Evolutionary conservation across 768 basidiomycete genomes (phyloP).

Genomic region (Candolleomyces aberdarensis): DNA sequence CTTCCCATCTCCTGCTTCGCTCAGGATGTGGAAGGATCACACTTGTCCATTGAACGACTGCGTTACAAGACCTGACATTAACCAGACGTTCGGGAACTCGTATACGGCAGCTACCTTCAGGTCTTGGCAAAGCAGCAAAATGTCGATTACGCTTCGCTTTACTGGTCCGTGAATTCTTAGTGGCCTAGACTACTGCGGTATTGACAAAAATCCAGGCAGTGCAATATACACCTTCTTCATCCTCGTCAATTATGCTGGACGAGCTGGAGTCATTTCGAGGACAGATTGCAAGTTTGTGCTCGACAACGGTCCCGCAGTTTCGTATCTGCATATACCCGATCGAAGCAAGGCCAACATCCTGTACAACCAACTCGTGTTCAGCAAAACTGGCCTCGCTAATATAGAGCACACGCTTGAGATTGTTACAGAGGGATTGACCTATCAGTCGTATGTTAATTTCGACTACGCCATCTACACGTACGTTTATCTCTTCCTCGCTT

Average conservation of each 20-base stretch:
- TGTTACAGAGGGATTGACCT: background rate
- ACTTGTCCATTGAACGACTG: slow-evolving; percentile 17
- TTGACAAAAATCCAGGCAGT: slow-evolving; percentile 20
- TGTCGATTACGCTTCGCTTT: slow-evolving; percentile 25
- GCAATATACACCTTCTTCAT: slow-evolving; percentile 38
- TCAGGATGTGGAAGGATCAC: slow-evolving; percentile 21
- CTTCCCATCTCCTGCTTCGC: slow-evolving; percentile 14
- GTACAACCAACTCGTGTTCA: slow-evolving; percentile 19
- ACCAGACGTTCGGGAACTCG: slow-evolving; percentile 22
- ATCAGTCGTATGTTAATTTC: slow-evolving; percentile 8
- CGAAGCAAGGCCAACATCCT: slow-evolving; percentile 4
- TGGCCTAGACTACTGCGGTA: background rate
- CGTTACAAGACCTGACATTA: slow-evolving; percentile 16
- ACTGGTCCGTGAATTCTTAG: slow-evolving; percentile 13
- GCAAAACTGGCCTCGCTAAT: slow-evolving; percentile 8
- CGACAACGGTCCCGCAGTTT: slow-evolving; percentile 11
- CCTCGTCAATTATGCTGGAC: slow-evolving; percentile 27
- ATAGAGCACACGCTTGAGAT: slow-evolving; percentile 4
- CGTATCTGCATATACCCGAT: slow-evolving; percentile 17
- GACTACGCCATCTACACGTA: slow-evolving; percentile 13
- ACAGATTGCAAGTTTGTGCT: slow-evolving; percentile 22
- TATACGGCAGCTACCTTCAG: slow-evolving; percentile 30
- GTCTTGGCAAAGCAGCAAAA: slow-evolving; percentile 14
- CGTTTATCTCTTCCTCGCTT: background rate
- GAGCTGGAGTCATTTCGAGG: slow-evolving; percentile 9